Percentiles rank a stretch among this genome's conserved stretches.
Conservation (phyloP, 208 protist species). For the Phytomonas serpens region DNA sequence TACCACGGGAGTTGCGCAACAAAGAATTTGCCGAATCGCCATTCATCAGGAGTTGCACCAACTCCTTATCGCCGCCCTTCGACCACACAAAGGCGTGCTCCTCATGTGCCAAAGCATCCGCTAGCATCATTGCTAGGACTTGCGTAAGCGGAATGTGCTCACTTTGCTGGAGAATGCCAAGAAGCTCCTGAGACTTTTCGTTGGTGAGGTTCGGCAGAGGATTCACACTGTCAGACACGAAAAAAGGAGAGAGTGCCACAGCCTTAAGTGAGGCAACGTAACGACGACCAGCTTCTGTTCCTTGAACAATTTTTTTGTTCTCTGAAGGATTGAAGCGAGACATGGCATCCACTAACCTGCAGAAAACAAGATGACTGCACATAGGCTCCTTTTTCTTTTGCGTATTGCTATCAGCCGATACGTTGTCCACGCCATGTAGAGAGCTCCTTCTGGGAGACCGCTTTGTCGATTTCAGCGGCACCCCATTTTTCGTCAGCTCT, state of each 20-base stretch:
- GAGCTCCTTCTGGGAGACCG: background rate
- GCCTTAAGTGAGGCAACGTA: constrained; percentile 16
- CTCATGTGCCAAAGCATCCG: constrained; percentile 27
- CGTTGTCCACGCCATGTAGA: background rate
- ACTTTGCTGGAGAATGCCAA: constrained; percentile 14
- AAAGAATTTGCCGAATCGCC: constrained; percentile 11
- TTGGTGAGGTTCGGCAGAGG: constrained; percentile 5
- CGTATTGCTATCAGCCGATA: background rate
- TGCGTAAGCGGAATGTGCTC: constrained; percentile 18
- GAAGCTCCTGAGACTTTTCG: constrained; percentile 12
- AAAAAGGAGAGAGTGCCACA: constrained; percentile 19
- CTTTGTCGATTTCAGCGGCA: background rate
- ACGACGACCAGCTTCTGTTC: constrained; percentile 21
- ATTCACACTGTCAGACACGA: constrained; percentile 14
- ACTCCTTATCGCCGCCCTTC: constrained; percentile 27
- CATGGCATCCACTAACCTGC: constrained; percentile 21
- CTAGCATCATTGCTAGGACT: constrained; percentile 34
- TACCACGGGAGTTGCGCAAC: background rate
- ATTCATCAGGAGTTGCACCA: constrained; percentile 33
- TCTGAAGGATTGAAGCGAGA: constrained; percentile 16
- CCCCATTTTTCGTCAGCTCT: background rate
- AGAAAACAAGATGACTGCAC: constrained; percentile 15
- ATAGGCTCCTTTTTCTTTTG: constrained; percentile 6
- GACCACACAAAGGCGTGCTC: constrained; percentile 34
- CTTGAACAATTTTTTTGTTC: constrained; percentile 22